Evolutionary conservation across 192 early-diverging fungal genomes (phyloP).

Genomic region (Umbelopsis vinacea): DNA sequence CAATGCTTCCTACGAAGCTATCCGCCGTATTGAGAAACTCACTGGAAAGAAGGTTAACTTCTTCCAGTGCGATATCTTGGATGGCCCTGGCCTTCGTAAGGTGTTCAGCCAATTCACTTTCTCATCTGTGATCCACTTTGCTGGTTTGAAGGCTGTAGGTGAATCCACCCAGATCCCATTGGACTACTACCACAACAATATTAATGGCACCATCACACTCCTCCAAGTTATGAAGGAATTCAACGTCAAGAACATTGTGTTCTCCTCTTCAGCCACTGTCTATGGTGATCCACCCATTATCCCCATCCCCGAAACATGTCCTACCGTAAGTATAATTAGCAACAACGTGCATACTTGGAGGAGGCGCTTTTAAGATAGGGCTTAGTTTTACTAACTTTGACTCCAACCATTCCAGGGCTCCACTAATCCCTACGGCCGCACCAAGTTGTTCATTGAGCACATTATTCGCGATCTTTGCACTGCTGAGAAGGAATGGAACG

Average conservation of each 20-base stretch:
- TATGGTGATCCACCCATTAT: constrained; percentile 71
- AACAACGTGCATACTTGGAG: neutral
- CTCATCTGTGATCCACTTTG: constrained; percentile 79
- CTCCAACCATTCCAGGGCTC: constrained; percentile 51
- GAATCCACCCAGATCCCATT: constrained; percentile 82
- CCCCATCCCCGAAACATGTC: constrained; percentile 66
- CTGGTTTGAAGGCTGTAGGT: constrained; percentile 87
- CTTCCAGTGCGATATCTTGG: constrained; percentile 81
- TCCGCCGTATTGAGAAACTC: constrained; percentile 72
- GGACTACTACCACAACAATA: constrained; percentile 92
- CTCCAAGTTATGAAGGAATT: constrained; percentile 81
- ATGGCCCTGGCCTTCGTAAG: constrained; percentile 65
- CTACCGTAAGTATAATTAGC: constrained; percentile 42
- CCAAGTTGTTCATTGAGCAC: constrained; percentile 89
- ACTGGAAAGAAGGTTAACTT: constrained; percentile 62
- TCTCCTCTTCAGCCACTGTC: constrained; percentile 92
- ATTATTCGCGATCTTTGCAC: constrained; percentile 76
- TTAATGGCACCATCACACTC: constrained; percentile 84
- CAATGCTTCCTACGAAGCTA: constrained; percentile 76
- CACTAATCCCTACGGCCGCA: constrained; percentile 92
- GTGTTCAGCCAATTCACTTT: constrained; percentile 66
- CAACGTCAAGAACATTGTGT: constrained; percentile 87
- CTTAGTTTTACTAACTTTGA: neutral
- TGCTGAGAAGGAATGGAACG: constrained; percentile 65
- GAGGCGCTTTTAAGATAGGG: neutral